These are phyloP conservation scores for Candida chauliodis DNA, from an alignment of 805 yeast genomes.

Conservation along the genomic window DNA sequence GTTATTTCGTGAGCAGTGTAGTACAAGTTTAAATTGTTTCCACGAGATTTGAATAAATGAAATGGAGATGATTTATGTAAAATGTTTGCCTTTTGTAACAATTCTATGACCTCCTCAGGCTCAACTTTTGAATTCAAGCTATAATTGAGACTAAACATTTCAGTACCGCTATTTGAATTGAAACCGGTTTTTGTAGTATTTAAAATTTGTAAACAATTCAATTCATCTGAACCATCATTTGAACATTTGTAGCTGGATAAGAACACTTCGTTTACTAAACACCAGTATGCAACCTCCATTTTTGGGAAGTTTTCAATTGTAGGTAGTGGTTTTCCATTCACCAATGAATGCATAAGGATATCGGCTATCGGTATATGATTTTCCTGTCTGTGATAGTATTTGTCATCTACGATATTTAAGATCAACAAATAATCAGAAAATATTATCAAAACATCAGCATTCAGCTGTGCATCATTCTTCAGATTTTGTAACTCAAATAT, in stretches of 20 bases:
- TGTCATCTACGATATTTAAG: constrained; percentile 49
- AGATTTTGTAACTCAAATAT: constrained; percentile 45
- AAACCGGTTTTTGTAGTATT: constrained; percentile 25
- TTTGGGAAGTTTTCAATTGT: constrained; percentile 51
- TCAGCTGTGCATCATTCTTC: constrained; percentile 12
- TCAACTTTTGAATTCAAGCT: constrained; percentile 15
- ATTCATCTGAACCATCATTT: constrained; percentile 13
- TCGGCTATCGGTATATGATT: constrained; percentile 62
- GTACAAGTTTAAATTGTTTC: constrained; percentile 39
- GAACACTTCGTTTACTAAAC: constrained; percentile 52
- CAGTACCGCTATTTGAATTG: constrained; percentile 16
- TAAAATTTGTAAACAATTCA: constrained; percentile 25
- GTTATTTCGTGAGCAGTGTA: constrained; percentile 67
- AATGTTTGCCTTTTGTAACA: constrained; percentile 65
- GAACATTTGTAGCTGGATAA: constrained; percentile 42
- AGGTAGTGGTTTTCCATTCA: constrained; percentile 76
- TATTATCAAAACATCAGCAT: constrained; percentile 57
- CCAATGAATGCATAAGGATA: constrained; percentile 82
- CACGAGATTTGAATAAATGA: constrained; percentile 64
- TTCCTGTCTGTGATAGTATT: constrained; percentile 25
- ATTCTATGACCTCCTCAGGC: constrained; percentile 35
- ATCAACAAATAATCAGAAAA: constrained; percentile 80
- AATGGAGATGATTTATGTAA: constrained; percentile 80
- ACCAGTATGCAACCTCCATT: constrained; percentile 67
- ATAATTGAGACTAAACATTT: constrained; percentile 23